Conservation (phyloP, 345 rosid genomes). For the Populus euphratica region DNA sequence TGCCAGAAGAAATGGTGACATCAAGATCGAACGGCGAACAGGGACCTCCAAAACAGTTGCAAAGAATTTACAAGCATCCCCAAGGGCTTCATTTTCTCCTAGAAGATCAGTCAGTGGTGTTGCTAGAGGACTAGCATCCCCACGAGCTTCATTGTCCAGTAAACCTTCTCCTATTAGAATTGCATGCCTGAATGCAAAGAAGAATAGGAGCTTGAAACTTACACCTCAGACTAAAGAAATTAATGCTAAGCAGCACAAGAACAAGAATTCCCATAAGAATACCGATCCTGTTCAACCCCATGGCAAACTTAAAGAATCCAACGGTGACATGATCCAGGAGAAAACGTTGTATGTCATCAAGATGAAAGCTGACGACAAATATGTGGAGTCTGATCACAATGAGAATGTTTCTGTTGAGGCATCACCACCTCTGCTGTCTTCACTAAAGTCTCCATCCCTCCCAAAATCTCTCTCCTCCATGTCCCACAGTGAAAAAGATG, state of each 20-base stretch:
- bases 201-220: constrained; percentile 31
- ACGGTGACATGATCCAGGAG: constrained; percentile 40
- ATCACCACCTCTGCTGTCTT: constrained; percentile 22
- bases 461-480: constrained; percentile 26
- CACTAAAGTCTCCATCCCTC: constrained; percentile 19
- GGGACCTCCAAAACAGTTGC: constrained; percentile 22
- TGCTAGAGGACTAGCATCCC: constrained; percentile 18
- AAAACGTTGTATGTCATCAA: constrained; percentile 65
- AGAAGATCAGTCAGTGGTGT: background rate
- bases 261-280: constrained; percentile 18
- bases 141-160: constrained; percentile 23
- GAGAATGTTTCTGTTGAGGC: constrained; percentile 38
- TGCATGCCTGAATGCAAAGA: constrained; percentile 35
- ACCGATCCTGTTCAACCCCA: constrained; percentile 27
- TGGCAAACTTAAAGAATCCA: constrained; percentile 12
- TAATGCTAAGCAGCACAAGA: constrained; percentile 20
- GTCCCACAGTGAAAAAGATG: constrained; percentile 32
- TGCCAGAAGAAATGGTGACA: constrained; percentile 28
- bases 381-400: constrained; percentile 42
- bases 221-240: constrained; percentile 15
- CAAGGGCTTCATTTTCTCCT: constrained; percentile 15
- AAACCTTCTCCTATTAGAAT: constrained; percentile 27
- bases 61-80: constrained; percentile 25
- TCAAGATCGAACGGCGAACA: constrained; percentile 27
- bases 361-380: constrained; percentile 42